Base-by-base conservation (phyloP, 2,329 filamentous ascomycete species). In the Didymella pomorum region DNA sequence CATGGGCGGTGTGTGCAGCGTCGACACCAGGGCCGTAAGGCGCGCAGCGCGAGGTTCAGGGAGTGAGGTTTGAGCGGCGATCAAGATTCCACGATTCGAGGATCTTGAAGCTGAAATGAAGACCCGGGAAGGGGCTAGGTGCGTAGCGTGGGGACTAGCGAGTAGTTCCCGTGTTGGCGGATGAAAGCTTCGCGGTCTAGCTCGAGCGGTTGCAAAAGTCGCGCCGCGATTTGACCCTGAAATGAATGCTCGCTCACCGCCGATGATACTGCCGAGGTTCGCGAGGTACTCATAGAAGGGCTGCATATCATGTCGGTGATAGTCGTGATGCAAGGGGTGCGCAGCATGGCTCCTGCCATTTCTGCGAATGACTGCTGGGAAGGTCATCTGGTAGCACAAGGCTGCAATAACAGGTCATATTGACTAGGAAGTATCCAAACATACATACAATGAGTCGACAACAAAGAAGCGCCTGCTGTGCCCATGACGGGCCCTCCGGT, bases 131-230 rank as follows among this genome's bases (percentile, higher is more conserved):
- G 45, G 29, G 33, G 20, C 45, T 50, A 54, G 50, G 9, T 41
- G 31, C 39, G 56, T 58, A 58, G 56, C 44, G 56, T 21, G 10
- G 14, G 14, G 33, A 29, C 56, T 58, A 58, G 21, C n/a, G 33
- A 25, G 31, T 54, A 58, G 50, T 42, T 54, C 25, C 56, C 50
- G 56, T 39, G 41, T 54, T 50, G 41, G 56, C 50, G 56, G 56
- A 35, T 58, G 56, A 58, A 49, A 54, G 56, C 29, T 52, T 50
- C 56, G 45, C 26, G 50, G 45, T 58, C 56, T 58, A 39, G 56
- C 33, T 42, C 50, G 43, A 49, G 50, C 33, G 49, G 39, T 41
- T 45, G 48, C 49, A 43, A 35, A 49, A 58, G 3, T 52, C 52
- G 41, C 47, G 50, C 45, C 37, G 39, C 20, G 25, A 18, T 11